phyloP scores from a whole-genome alignment of 257 asterid genomes.

The Plectranthus barbatus region DNA sequence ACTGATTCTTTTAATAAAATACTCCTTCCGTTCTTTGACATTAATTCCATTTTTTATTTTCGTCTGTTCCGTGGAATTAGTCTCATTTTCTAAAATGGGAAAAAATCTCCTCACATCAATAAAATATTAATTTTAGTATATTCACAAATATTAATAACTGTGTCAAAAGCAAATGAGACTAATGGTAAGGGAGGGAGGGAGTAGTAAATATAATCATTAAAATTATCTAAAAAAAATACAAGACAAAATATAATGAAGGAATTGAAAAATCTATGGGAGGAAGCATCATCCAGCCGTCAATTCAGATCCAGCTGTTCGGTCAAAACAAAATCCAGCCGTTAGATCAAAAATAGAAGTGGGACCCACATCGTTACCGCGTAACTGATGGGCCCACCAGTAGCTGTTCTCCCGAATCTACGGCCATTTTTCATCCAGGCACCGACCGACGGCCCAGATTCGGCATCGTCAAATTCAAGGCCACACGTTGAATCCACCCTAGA shows the following conservation, averaged over 20 bases:
- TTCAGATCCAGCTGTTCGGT: constrained; percentile 2
- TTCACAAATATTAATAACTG: no score
- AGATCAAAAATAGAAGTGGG: constrained; percentile 23
- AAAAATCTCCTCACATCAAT: no score
- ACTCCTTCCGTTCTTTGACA: no score
- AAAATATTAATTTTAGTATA: no score
- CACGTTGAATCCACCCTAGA: constrained; percentile 70
- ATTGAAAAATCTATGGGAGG: not conserved
- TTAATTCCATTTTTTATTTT: no score
- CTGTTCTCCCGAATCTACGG: constrained; percentile 33
- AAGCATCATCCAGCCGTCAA: constrained; percentile 27
- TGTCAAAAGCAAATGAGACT: no score
- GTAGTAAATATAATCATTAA: not conserved
- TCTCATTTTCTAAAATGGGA: no score
- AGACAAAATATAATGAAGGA: not conserved
- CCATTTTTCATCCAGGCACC: not conserved
- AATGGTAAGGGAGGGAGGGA: no score
- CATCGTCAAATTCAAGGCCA: constrained; percentile 28
- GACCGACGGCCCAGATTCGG: constrained; percentile 25
- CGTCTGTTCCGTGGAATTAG: no score
- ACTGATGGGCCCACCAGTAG: constrained; percentile 25
- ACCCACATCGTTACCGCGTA: constrained; percentile 43
- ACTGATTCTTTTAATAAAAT: no score
- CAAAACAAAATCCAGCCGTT: constrained; percentile 26
- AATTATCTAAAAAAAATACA: no score